phyloP scores from a whole-genome alignment of 768 basidiomycete genomes.

The Trametes villosa region DNA sequence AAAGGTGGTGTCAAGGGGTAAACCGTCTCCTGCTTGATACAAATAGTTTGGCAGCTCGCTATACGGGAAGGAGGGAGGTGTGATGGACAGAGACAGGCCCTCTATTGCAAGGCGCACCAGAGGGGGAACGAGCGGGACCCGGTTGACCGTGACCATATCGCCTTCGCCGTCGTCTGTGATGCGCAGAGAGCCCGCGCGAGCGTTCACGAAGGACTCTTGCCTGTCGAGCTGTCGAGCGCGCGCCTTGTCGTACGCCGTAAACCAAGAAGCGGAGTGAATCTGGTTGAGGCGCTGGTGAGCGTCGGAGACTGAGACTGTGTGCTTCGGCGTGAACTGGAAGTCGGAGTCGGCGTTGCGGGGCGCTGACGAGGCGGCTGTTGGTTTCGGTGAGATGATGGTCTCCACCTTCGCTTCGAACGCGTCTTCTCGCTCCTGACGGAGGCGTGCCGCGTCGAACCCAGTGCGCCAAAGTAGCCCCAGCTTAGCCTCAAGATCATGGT shows the following conservation, averaged over 20 bases:
- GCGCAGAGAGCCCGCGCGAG: slow-evolving; percentile 5
- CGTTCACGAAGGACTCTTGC: slow-evolving; percentile 17
- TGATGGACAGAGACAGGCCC: slow-evolving; percentile 56
- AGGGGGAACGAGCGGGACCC: slow-evolving; percentile 53
- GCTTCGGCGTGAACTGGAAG: slow-evolving; percentile 65
- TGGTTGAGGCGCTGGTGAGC: slow-evolving; percentile 70
- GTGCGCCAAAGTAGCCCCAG: slow-evolving; percentile 75
- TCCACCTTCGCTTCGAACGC: slow-evolving; percentile 81
- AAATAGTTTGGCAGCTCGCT: slow-evolving; percentile 65
- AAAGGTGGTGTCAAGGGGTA: slow-evolving; percentile 73
- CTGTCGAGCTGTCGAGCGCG: slow-evolving; percentile 43
- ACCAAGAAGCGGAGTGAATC: slow-evolving; percentile 78
- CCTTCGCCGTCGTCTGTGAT: slow-evolving; percentile 37
- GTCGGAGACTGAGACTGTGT: slow-evolving; percentile 71
- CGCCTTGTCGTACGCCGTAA: slow-evolving; percentile 41
- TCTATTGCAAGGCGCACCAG: slow-evolving; percentile 70
- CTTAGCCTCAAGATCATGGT: slow-evolving; percentile 82
- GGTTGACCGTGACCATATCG: slow-evolving; percentile 48
- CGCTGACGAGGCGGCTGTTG: slow-evolving; percentile 26
- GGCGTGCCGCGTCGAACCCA: slow-evolving; percentile 71
- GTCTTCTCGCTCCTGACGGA: slow-evolving; percentile 73
- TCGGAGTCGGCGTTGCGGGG: slow-evolving; percentile 44
- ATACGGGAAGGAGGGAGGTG: slow-evolving; percentile 63
- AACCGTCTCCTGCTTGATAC: slow-evolving; percentile 62
- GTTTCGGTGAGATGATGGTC: slow-evolving; percentile 56